Percentiles rank a stretch among this genome's conserved stretches.
Conservation (phyloP, 2,329 filamentous ascomycete genomes). For the Aureobasidium uvarum region DNA sequence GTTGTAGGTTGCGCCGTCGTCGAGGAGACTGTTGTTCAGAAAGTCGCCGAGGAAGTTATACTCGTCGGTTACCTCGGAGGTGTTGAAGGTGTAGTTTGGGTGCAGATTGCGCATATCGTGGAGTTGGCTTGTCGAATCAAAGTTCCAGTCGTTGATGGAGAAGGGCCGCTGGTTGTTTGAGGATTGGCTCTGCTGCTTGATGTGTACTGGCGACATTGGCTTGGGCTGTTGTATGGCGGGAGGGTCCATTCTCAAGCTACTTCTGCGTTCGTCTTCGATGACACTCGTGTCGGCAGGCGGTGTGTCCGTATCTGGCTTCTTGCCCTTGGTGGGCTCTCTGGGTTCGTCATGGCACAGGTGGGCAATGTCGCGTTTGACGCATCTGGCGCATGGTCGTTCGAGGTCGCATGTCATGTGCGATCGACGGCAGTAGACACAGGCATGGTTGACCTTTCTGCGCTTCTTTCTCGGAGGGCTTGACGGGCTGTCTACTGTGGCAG, state of each 20-base stretch:
- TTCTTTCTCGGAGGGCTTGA: slow-evolving; percentile 43
- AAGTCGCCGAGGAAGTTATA: slow-evolving; percentile 98
- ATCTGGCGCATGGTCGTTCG: slow-evolving; percentile 92
- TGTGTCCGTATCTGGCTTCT: slow-evolving; percentile 21
- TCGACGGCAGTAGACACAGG: slow-evolving; percentile 55
- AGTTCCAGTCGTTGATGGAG: slow-evolving; percentile 66
- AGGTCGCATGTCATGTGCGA: slow-evolving; percentile 58
- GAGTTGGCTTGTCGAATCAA: slow-evolving; percentile 71
- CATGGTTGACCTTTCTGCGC: slow-evolving; percentile 56
- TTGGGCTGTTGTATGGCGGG: slow-evolving; percentile 72
- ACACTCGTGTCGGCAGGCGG: neutral
- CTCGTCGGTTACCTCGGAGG: slow-evolving; percentile 93
- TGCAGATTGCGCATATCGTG: slow-evolving; percentile 95
- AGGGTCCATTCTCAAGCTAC: slow-evolving; percentile 1
- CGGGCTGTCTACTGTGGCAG: slow-evolving; percentile 10
- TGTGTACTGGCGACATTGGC: slow-evolving; percentile 65
- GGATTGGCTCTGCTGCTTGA: slow-evolving; percentile 59
- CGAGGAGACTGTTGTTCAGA: slow-evolving; percentile 83
- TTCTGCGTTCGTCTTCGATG: slow-evolving; percentile 16
- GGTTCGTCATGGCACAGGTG: slow-evolving; percentile 98
- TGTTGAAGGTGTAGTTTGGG: slow-evolving; percentile 90
- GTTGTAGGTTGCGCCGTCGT: slow-evolving; percentile 56
- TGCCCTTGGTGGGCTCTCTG: slow-evolving; percentile 72
- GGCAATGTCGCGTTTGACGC: slow-evolving; percentile 97
- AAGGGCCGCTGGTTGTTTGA: slow-evolving; percentile 53